These are phyloP conservation scores for Beauveria pseudobassiana DNA, from an alignment of 2,329 filamentous ascomycete species.

Conservation along the genomic window DNA sequence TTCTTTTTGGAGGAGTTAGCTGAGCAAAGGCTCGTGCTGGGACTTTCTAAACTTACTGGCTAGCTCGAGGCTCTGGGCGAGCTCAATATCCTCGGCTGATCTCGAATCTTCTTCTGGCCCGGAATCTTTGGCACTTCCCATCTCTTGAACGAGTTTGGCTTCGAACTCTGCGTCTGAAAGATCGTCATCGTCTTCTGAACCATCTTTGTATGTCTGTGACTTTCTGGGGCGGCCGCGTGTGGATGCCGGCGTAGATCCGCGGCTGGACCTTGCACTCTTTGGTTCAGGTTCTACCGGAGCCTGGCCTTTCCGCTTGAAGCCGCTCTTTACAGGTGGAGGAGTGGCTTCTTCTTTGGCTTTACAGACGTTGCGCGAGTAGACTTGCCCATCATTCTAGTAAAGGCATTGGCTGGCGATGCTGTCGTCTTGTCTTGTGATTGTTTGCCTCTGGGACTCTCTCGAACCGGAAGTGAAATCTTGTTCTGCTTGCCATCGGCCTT, in stretches of 20 bases:
- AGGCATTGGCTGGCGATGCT: conserved; percentile 35
- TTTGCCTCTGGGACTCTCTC: conserved; percentile 28
- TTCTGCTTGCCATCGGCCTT: conserved; percentile 15
- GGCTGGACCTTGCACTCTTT: conserved; percentile 71
- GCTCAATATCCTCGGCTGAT: conserved; percentile 54
- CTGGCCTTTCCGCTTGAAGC: conserved; percentile 25
- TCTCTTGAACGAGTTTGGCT: conserved; percentile 60
- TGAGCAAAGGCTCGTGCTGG: too few species aligned
- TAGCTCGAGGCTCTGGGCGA: conserved; percentile 61
- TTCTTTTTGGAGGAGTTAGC: conserved; percentile 34
- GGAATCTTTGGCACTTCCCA: conserved; percentile 35
- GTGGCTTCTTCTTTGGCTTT: conserved; percentile 16
- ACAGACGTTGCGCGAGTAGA: conserved; percentile 14
- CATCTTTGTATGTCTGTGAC: conserved; percentile 41
- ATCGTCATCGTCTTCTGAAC: conserved; percentile 52
- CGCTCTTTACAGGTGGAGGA: conserved; percentile 16
- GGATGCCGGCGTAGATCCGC: conserved; percentile 64
- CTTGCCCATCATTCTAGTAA: conserved; percentile 41
- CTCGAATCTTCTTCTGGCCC: conserved; percentile 24
- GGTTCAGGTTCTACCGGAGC: conserved; percentile 28
- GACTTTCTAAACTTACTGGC: conserved; percentile 53
- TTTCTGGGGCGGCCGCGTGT: conserved; percentile 44
- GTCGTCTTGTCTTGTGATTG: conserved; percentile 17
- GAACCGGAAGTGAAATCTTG: conserved; percentile 25
- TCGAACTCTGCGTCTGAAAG: conserved; percentile 84